Evolutionary conservation across 2,329 filamentous ascomycete species (phyloP).

Genomic region (Drechslerella stenobrocha): DNA sequence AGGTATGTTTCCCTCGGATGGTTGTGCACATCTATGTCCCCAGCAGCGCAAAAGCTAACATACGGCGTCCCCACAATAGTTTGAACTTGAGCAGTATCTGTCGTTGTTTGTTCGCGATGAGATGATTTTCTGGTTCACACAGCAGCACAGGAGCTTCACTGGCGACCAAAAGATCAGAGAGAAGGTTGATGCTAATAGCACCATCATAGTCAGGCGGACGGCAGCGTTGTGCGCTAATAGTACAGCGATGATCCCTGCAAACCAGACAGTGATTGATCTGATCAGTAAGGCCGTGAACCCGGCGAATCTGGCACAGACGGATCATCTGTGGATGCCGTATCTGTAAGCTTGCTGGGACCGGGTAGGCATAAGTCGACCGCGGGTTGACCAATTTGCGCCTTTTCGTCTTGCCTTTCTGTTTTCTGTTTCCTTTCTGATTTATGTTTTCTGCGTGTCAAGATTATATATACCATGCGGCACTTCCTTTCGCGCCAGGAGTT

Average conservation of each 20-base stretch:
- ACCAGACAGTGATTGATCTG: conserved; percentile 94
- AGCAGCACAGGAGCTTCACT: conserved; percentile 66
- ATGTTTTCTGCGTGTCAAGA: no score
- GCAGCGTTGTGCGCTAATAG: conserved; percentile 78
- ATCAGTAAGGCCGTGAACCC: conserved; percentile 93
- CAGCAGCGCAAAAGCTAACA: conserved; percentile 15
- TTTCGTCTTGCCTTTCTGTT: neutral
- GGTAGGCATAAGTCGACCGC: neutral
- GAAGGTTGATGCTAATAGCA: conserved; percentile 80
- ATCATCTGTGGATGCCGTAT: conserved; percentile 97
- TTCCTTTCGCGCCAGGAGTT: no score
- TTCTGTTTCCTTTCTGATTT: no score
- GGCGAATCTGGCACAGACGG: conserved; percentile 80
- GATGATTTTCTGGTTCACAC: conserved; percentile 95
- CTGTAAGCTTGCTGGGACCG: conserved; percentile 65
- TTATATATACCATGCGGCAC: no score
- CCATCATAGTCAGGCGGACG: conserved; percentile 88
- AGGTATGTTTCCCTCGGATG: conserved; percentile 55
- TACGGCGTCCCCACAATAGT: conserved; percentile 53
- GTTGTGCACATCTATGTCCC: conserved; percentile 6
- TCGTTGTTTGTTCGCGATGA: conserved; percentile 95
- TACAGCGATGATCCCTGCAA: conserved; percentile 81
- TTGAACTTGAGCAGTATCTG: conserved; percentile 91
- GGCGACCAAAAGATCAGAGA: conserved; percentile 73
- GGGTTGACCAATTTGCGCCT: neutral